A percentile compares a stretch with the other conserved stretches of the same genome.
phyloP scores from a whole-genome alignment of 2,329 filamentous ascomycete species.

The Fusarium hainanense region DNA sequence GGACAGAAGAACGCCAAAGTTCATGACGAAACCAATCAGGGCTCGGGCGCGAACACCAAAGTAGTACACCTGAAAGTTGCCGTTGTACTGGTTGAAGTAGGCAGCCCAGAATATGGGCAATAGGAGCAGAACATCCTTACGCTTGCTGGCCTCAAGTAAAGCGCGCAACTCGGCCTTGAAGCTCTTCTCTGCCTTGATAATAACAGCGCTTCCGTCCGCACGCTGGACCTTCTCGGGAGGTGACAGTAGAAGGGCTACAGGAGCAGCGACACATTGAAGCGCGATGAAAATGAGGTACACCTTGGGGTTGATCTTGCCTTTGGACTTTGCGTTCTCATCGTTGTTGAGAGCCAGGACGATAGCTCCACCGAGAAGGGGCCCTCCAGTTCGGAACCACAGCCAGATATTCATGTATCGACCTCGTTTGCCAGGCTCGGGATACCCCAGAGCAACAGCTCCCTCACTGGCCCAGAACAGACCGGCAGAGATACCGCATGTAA shows the following conservation, averaged over 20 bases:
- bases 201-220: conserved; percentile 8
- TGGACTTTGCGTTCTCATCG: conserved; percentile 47
- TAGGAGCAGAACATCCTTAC: conserved; percentile 13
- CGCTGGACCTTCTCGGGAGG: conserved; percentile 17
- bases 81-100: conserved; percentile 17
- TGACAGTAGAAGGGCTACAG: conserved; percentile 11
- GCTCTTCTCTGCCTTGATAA: conserved; percentile 1
- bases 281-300: conserved; percentile 36
- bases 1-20: conserved; percentile 10
- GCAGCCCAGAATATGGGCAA: conserved; percentile 12
- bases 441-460: conserved; percentile 60
- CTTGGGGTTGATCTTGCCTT: conserved; percentile 32
- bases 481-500: conserved; percentile 59
- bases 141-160: neutral
- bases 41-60: conserved; percentile 24
- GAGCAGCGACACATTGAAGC: conserved; percentile 10
- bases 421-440: conserved; percentile 46
- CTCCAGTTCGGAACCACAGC: conserved; percentile 17
- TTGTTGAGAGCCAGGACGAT: conserved; percentile 58
- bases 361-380: conserved; percentile 34
- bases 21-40: conserved; percentile 8
- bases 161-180: conserved; percentile 8
- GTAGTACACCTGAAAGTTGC: conserved; percentile 13
- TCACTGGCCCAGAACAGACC: conserved; percentile 63
- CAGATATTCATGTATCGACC: conserved; percentile 21